phyloP scores from a whole-genome alignment of 208 protist genomes.

The Leptomonas pyrrhocoris region DNA sequence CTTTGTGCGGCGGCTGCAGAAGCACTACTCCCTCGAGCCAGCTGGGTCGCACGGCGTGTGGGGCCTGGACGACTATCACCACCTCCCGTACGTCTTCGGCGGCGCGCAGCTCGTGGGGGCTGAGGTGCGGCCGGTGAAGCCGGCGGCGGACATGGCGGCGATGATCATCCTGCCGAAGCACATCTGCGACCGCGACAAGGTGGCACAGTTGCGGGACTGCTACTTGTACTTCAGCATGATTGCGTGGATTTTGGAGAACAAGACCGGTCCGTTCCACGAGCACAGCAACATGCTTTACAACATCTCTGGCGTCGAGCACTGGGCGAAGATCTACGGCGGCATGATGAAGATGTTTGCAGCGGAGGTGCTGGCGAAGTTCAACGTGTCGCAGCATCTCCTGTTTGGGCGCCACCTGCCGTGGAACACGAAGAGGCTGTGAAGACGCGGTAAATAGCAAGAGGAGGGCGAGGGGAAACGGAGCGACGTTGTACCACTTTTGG shows the following conservation, averaged over 20 bases:
- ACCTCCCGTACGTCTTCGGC: conserved; percentile 98
- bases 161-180: conserved; percentile 86
- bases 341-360: conserved; percentile 96
- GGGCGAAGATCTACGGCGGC: conserved; percentile 90
- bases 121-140: conserved; percentile 33
- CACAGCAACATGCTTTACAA: conserved; percentile 94
- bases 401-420: conserved; percentile 91
- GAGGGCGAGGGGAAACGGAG: not conserved
- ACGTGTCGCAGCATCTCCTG: conserved; percentile 95
- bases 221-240: conserved; percentile 85
- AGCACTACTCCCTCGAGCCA: conserved; percentile 94
- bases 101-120: conserved; percentile 93
- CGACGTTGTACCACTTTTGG: not conserved
- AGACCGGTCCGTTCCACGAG: conserved; percentile 91
- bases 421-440: conserved; percentile 44
- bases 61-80: conserved; percentile 99
- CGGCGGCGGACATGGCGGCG: conserved; percentile 26
- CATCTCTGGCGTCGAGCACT: conserved; percentile 86
- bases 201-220: conserved; percentile 36
- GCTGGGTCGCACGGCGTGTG: conserved; percentile 98
- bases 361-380: conserved; percentile 95
- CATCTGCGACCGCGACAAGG: conserved; percentile 54
- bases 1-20: conserved; percentile 90
- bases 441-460: not conserved
- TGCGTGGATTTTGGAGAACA: conserved; percentile 82